A percentile compares a stretch with the other conserved stretches of the same genome.
Conservation (phyloP, 495 filamentous ascomycete species). For the Podospora conica region DNA sequence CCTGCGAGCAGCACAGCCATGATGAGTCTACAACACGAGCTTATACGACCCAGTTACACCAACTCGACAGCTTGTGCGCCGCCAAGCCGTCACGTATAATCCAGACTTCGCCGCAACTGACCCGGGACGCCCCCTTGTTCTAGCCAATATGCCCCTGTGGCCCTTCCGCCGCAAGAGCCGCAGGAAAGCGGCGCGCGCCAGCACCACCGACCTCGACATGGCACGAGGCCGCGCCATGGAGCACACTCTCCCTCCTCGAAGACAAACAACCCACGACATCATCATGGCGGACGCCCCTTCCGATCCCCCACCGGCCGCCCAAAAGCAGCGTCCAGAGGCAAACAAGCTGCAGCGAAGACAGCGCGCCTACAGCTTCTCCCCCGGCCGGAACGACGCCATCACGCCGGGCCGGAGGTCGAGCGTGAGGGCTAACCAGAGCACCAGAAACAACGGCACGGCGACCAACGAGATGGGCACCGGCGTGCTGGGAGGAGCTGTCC, state of each 20-base stretch:
- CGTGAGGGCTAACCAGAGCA: slow-evolving; percentile 18
- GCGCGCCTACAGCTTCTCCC: slow-evolving; percentile 50
- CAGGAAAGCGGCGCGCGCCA: slow-evolving; percentile 38
- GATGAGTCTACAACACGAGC: slow-evolving; percentile 19
- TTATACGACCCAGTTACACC: slow-evolving; percentile 1
- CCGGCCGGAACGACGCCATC: slow-evolving; percentile 44
- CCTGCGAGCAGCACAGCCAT: slow-evolving; percentile 15
- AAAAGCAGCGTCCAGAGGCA: slow-evolving; percentile 34
- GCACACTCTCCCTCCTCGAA: slow-evolving; percentile 28
- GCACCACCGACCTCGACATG: slow-evolving; percentile 30
- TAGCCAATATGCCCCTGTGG: slow-evolving; percentile 61
- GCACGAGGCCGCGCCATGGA: slow-evolving; percentile 21
- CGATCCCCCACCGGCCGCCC: slow-evolving; percentile 19
- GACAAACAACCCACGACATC: slow-evolving; percentile 33
- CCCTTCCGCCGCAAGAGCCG: slow-evolving; percentile 66
- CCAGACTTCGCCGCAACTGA: not conserved
- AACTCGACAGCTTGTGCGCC: slow-evolving; percentile 2
- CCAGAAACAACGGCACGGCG: slow-evolving; percentile 27
- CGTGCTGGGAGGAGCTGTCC: slow-evolving; percentile 39
- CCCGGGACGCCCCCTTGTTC: not conserved
- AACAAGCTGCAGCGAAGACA: slow-evolving; percentile 44
- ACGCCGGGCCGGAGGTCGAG: slow-evolving; percentile 26
- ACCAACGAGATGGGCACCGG: slow-evolving; percentile 22
- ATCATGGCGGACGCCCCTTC: slow-evolving; percentile 7
- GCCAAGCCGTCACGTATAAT: slow-evolving; percentile 5